A percentile compares a stretch with the other conserved stretches of the same genome.
Evolutionary conservation across 441 rosid species (phyloP).

Genomic region (Manihot esculenta): DNA sequence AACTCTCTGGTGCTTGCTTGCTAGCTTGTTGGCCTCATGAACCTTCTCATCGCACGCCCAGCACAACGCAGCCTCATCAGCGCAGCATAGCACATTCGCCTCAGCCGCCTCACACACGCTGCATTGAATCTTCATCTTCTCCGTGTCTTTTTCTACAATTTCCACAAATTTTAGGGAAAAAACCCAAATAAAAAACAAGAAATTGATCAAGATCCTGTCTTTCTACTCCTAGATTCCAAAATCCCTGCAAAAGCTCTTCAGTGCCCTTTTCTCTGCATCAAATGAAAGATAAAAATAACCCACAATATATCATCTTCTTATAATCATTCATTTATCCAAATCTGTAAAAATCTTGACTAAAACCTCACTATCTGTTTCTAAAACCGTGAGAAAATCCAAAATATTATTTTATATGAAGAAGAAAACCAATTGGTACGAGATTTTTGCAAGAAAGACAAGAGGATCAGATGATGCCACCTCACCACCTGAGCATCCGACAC

Average conservation of each 20-base stretch:
- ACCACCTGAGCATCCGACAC: conserved; percentile 10
- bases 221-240: not conserved
- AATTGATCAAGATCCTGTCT: not conserved
- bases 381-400: too few relatives aligned
- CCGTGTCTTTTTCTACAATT: not conserved
- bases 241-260: not conserved
- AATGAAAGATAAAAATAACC: not conserved
- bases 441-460: conserved; percentile 3
- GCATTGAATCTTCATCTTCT: conserved; percentile 87
- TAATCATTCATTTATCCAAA: not conserved
- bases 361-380: not conserved
- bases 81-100: conserved; percentile 93
- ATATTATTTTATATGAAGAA: not conserved
- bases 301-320: not conserved
- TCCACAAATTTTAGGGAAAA: not conserved
- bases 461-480: conserved; percentile 25
- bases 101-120: conserved; percentile 91
- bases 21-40: conserved; percentile 95
- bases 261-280: not conserved
- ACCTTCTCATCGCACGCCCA: conserved; percentile 80
- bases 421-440: not conserved
- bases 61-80: conserved; percentile 96
- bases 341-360: not conserved
- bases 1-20: conserved; percentile 91
- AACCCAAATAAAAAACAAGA: too few relatives aligned